Evolutionary conservation across 164 flowering plant species (phyloP).

Genomic region (Malania oleifera): DNA sequence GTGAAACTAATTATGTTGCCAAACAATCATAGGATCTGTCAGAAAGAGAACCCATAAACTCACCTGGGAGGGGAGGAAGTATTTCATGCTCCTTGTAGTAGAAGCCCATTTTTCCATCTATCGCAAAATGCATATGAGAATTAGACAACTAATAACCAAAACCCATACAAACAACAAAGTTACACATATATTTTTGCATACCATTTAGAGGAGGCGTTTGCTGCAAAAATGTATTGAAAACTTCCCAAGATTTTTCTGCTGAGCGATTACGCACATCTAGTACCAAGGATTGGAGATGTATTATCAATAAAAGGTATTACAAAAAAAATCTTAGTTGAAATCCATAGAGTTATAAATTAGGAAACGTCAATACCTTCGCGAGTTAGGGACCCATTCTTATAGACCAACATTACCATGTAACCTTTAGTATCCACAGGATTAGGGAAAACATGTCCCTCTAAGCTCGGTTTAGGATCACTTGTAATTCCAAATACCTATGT

Average conservation of each 20-base stretch:
- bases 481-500: constrained; percentile 88
- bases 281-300: constrained; percentile 9
- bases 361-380: constrained; percentile 67
- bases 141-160: background rate
- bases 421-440: constrained; percentile 80
- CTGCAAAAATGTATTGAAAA: constrained; percentile 56
- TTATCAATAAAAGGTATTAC: background rate
- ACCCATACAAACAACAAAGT: background rate
- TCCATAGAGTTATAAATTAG: background rate
- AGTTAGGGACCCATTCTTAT: constrained; percentile 90
- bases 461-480: constrained; percentile 58
- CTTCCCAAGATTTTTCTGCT: constrained; percentile 85
- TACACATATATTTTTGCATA: constrained; percentile 15
- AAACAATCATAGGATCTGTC: no score
- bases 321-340: background rate
- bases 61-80: constrained; percentile 95
- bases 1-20: no score
- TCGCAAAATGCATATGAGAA: constrained; percentile 8
- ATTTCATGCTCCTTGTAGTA: constrained; percentile 97
- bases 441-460: constrained; percentile 93
- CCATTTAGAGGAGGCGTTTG: constrained; percentile 85
- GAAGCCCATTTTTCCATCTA: constrained; percentile 92
- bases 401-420: constrained; percentile 88
- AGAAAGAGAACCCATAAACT: constrained; percentile 2
- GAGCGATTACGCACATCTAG: constrained; percentile 70